Evolutionary conservation across 2,329 filamentous ascomycete species (phyloP).

Genomic region (Leptographium wingfieldii): DNA sequence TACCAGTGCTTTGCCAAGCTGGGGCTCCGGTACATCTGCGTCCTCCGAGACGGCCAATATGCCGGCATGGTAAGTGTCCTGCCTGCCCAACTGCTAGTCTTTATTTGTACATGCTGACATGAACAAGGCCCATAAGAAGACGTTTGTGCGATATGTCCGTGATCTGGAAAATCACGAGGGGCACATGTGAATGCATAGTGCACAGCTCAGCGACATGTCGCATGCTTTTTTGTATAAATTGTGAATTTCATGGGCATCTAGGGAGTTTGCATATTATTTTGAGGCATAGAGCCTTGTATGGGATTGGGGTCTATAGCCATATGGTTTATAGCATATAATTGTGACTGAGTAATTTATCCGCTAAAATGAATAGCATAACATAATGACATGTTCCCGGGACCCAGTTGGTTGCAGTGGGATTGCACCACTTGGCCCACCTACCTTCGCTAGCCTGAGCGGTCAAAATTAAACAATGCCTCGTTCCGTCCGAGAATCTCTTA

Average conservation of each 20-base stretch:
- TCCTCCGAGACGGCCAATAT: slow-evolving; percentile 71
- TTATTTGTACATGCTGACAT: background rate
- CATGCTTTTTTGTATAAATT: background rate
- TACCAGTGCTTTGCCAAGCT: slow-evolving; percentile 96
- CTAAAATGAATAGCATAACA: background rate
- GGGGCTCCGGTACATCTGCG: slow-evolving; percentile 84
- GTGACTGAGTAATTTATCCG: no score
- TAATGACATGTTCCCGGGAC: background rate
- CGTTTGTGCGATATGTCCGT: slow-evolving; percentile 88
- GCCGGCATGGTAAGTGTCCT: slow-evolving; percentile 62
- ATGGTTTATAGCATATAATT: no score
- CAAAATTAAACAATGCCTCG: background rate
- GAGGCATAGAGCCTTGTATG: background rate
- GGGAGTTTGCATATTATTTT: background rate
- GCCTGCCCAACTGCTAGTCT: background rate
- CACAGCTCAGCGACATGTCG: background rate
- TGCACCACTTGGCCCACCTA: background rate
- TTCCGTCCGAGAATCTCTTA: no score
- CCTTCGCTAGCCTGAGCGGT: background rate
- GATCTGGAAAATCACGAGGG: slow-evolving; percentile 48
- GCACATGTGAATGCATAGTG: background rate
- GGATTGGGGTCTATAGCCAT: no score
- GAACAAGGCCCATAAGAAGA: slow-evolving; percentile 79
- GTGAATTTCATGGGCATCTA: background rate
- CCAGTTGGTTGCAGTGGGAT: background rate